Evolutionary conservation across 2,329 filamentous ascomycete species (phyloP).

Genomic region (Colletotrichum sojae): DNA sequence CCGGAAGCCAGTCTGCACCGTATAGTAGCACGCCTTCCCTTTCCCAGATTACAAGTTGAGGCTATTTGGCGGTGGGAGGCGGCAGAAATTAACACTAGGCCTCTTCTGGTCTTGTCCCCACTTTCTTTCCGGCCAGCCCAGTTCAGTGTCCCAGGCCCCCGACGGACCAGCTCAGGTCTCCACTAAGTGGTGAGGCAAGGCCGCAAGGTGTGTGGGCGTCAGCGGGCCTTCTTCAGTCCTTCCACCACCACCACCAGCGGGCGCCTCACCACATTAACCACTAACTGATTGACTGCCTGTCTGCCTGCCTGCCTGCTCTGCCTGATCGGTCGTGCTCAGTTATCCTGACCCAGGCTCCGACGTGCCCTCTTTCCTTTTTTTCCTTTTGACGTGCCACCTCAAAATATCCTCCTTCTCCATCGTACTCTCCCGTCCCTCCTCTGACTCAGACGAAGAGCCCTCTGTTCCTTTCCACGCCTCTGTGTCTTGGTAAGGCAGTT

Average conservation of each 20-base stretch:
- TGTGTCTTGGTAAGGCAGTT: constrained; percentile 24
- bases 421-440: constrained; percentile 8
- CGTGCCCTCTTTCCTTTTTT: constrained; percentile 24
- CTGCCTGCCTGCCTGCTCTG: constrained; percentile 23
- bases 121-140: constrained; percentile 16
- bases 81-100: constrained; percentile 22
- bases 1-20: constrained; percentile 5
- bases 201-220: too few relatives aligned
- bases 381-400: constrained; percentile 6
- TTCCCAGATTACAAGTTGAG: constrained; percentile 22
- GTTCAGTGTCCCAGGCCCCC: constrained; percentile 19
- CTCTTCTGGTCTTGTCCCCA: constrained; percentile 1
- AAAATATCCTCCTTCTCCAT: constrained; percentile 8
- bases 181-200: background rate
- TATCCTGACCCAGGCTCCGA: constrained; percentile 26
- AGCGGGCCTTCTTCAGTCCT: constrained; percentile 1
- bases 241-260: constrained; percentile 30
- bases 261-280: constrained; percentile 7
- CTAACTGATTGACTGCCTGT: constrained; percentile 18
- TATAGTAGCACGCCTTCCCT: constrained; percentile 32
- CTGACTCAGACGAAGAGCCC: constrained; percentile 38
- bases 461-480: constrained; percentile 20
- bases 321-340: constrained; percentile 28
- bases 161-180: constrained; percentile 4
- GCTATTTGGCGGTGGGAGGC: constrained; percentile 8